These are phyloP conservation scores for Panellus pusillus DNA, from an alignment of 768 basidiomycete genomes.

Conservation along the genomic window DNA sequence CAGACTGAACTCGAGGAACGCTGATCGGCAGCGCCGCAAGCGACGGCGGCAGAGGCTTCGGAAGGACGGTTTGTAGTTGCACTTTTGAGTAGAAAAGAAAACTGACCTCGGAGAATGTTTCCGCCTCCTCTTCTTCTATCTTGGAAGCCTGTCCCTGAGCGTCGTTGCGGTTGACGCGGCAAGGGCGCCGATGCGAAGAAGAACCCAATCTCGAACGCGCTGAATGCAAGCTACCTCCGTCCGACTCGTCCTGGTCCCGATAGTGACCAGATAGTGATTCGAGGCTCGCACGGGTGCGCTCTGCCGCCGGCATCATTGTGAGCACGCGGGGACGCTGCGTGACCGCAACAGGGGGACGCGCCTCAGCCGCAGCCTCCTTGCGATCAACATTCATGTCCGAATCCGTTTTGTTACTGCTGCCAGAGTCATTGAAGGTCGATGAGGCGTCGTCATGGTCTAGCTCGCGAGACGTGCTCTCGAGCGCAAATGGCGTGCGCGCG, in stretches of 20 bases:
- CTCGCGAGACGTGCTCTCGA: not conserved
- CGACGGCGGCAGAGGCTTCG: too few species aligned
- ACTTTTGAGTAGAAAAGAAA: too few species aligned
- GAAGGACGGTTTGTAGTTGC: too few species aligned
- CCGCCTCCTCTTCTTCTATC: too few species aligned
- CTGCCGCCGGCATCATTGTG: slow-evolving; percentile 9
- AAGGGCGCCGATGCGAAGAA: slow-evolving; percentile 3
- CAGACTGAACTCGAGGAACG: too few species aligned
- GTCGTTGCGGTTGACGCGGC: too few species aligned
- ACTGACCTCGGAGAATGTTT: too few species aligned
- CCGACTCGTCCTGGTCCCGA: not conserved
- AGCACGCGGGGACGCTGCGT: slow-evolving; percentile 12
- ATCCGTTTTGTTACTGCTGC: not conserved
- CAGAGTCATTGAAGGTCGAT: not conserved
- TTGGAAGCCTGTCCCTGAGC: too few species aligned
- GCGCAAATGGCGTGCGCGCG: slow-evolving; percentile 10
- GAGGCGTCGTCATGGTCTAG: slow-evolving; percentile 2
- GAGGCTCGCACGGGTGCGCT: too few species aligned
- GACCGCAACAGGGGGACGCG: too few species aligned
- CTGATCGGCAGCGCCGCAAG: too few species aligned
- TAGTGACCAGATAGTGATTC: not conserved
- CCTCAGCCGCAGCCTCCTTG: too few species aligned
- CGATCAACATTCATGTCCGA: not conserved
- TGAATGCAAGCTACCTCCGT: not conserved
- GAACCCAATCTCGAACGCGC: not conserved